phyloP scores from a whole-genome alignment of 352 stramenopile genomes.

The Phytopythium chamaehyphon region DNA sequence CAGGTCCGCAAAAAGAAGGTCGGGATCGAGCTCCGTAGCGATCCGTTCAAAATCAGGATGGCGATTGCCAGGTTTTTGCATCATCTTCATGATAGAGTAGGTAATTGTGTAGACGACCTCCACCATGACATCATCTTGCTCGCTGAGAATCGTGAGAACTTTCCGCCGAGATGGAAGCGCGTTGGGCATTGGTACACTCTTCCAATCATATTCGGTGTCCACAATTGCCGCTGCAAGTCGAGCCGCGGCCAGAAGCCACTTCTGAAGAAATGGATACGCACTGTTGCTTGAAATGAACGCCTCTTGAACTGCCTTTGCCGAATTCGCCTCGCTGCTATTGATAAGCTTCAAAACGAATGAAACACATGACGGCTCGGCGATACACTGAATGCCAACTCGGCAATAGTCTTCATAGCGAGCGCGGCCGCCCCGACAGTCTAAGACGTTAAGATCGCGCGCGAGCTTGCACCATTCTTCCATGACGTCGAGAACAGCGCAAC shows the following conservation, averaged over 20 bases:
- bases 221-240: slow-evolving; percentile 19
- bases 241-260: slow-evolving; percentile 42
- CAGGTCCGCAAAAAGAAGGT: slow-evolving; percentile 59
- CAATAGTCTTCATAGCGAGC: slow-evolving; percentile 19
- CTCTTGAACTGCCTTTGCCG: slow-evolving; percentile 15
- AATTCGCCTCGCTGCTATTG: slow-evolving; percentile 1
- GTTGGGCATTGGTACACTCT: neutral
- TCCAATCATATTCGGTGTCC: slow-evolving; percentile 4
- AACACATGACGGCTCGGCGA: slow-evolving; percentile 23
- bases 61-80: neutral
- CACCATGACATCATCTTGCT: slow-evolving; percentile 72
- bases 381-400: slow-evolving; percentile 12
- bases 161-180: slow-evolving; percentile 20
- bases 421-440: neutral
- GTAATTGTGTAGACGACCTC: slow-evolving; percentile 49
- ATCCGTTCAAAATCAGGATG: slow-evolving; percentile 7
- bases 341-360: slow-evolving; percentile 22
- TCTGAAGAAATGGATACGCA: slow-evolving; percentile 52
- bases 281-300: slow-evolving; percentile 33
- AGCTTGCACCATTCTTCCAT: slow-evolving; percentile 26
- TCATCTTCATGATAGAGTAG: slow-evolving; percentile 11
- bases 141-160: slow-evolving; percentile 47
- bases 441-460: slow-evolving; percentile 5
- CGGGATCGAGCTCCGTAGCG: slow-evolving; percentile 31
- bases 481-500: slow-evolving; percentile 32